phyloP scores from a whole-genome alignment of 441 rosid genomes.

The Metrosideros polymorpha region DNA sequence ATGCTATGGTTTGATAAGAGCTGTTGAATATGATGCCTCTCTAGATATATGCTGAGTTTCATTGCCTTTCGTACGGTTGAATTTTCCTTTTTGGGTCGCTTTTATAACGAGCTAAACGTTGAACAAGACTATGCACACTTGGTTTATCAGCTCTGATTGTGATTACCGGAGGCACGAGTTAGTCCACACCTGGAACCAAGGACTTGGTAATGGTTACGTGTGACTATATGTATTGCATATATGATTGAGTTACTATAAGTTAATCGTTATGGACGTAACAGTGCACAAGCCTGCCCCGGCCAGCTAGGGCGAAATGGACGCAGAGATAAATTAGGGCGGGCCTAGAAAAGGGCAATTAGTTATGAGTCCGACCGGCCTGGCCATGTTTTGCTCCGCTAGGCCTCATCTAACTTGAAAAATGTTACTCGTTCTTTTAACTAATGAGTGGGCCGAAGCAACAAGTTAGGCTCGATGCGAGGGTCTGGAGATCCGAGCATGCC shows the following conservation, averaged over 20 bases:
- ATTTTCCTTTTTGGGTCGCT: background rate
- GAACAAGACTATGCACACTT: background rate
- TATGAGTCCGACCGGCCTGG: background rate
- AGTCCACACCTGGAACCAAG: background rate
- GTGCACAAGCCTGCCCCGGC: background rate
- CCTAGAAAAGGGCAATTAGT: background rate
- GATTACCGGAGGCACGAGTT: background rate
- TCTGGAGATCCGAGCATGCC: background rate
- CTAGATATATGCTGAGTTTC: background rate
- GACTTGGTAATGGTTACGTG: background rate
- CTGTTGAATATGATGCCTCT: background rate
- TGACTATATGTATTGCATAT: background rate
- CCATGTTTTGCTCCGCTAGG: background rate
- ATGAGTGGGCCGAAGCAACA: background rate
- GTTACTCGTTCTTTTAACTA: background rate
- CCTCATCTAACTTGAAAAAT: background rate
- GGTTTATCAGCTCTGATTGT: background rate
- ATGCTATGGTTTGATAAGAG: conserved; percentile 25
- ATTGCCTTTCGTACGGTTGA: background rate
- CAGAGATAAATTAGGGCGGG: background rate
- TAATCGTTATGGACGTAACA: background rate
- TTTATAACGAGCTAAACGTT: background rate
- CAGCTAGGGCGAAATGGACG: background rate
- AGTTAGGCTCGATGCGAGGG: background rate
- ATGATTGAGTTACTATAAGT: background rate